Evolutionary conservation across 305 asterid species (phyloP).

Genomic region (Striga hermonthica): DNA sequence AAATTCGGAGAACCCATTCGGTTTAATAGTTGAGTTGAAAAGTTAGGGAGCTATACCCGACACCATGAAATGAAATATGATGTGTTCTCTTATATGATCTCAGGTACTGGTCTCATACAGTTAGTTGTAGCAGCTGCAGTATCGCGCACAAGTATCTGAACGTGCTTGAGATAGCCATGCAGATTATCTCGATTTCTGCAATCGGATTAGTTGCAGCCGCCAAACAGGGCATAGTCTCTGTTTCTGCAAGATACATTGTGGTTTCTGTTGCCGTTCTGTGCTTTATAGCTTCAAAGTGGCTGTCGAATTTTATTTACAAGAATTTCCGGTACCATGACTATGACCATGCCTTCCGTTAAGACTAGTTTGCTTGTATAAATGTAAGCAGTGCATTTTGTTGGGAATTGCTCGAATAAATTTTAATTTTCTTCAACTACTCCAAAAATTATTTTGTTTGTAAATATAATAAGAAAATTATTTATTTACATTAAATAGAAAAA

Average conservation of each 20-base stretch:
- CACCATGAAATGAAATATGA: not conserved
- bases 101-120: slow-evolving; percentile 87
- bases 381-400: too few relatives aligned
- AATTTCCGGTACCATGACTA: slow-evolving; percentile 82
- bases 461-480: too few relatives aligned
- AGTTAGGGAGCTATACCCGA: too few relatives aligned
- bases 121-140: slow-evolving; percentile 75
- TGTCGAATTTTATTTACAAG: slow-evolving; percentile 69
- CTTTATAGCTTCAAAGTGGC: slow-evolving; percentile 77
- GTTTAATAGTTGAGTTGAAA: too few relatives aligned
- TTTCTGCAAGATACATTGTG: slow-evolving; percentile 44
- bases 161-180: slow-evolving; percentile 51
- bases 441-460: too few relatives aligned
- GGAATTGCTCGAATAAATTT: too few relatives aligned
- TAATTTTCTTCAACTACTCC: too few relatives aligned
- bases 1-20: too few relatives aligned
- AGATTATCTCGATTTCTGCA: slow-evolving; percentile 44
- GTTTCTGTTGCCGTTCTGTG: slow-evolving; percentile 56
- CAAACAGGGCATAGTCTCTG: slow-evolving; percentile 49
- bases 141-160: slow-evolving; percentile 59
- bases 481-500: too few relatives aligned
- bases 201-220: slow-evolving; percentile 65
- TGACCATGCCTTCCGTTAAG: slow-evolving; percentile 71
- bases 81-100: slow-evolving; percentile 10
- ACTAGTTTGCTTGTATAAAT: slow-evolving; percentile 1